Percentiles rank a stretch among this genome's conserved stretches.
Evolutionary conservation across 2,329 filamentous ascomycete species (phyloP).

Genomic region (Whalleya microplaca): DNA sequence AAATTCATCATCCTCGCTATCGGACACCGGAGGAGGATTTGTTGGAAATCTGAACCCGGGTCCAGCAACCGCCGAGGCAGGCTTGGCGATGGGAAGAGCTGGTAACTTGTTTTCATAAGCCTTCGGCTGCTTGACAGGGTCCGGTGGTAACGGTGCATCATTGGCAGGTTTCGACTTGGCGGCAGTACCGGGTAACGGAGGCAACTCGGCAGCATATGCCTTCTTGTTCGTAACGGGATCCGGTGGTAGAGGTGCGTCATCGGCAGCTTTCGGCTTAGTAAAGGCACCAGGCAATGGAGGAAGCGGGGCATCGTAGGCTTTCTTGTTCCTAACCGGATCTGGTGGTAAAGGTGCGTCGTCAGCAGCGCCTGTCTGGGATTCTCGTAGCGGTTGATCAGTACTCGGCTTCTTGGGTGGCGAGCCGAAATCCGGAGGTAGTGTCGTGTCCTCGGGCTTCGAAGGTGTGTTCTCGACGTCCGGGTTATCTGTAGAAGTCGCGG

Average conservation of each 20-base stretch:
- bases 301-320: conserved; percentile 32
- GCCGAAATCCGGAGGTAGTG: conserved; percentile 42
- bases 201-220: conserved; percentile 38
- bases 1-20: conserved; percentile 48
- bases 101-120: conserved; percentile 34
- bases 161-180: conserved; percentile 28
- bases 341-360: conserved; percentile 48
- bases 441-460: conserved; percentile 31
- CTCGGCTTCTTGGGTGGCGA: conserved; percentile 18
- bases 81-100: conserved; percentile 30
- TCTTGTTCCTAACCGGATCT: conserved; percentile 44
- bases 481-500: conserved; percentile 45
- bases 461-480: conserved; percentile 26
- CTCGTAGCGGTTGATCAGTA: conserved; percentile 22
- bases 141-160: conserved; percentile 47
- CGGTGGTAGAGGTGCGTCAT: conserved; percentile 47
- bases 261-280: conserved; percentile 31
- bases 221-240: conserved; percentile 40
- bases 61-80: conserved; percentile 23
- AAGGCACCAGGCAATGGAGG: conserved; percentile 30
- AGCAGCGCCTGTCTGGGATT: conserved; percentile 14
- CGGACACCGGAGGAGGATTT: conserved; percentile 35
- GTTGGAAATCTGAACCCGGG: conserved; percentile 38
- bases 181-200: conserved; percentile 41
- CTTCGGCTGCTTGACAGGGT: conserved; percentile 39